Base-by-base conservation (phyloP, 2,329 filamentous ascomycete species). In the Rachicladosporium sp. region DNA sequence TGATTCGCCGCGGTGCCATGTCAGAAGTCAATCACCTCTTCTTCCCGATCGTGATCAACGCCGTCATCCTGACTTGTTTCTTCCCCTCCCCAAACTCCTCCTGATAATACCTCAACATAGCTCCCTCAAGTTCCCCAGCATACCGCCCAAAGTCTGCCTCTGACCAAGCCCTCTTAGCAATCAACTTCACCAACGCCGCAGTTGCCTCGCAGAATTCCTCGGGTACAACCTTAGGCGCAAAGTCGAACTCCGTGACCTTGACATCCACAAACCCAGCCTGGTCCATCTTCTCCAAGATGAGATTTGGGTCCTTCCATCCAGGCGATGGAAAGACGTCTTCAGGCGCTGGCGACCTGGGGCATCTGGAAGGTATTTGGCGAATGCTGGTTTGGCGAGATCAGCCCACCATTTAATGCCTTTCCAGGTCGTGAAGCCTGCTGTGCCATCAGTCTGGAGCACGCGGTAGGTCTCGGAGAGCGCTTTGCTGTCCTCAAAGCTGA, bases 361-460 rank as follows among this genome's bases (percentile, higher is more conserved):
- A 27, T 41, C 45, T n/a, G 45, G 43, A n/a, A 47, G 11, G 36
- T 36, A 43, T 8, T 37, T 9, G 4, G 35, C 33, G 7, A 47
- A 30, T 13, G 45, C 43, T 11, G 45, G 45, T 6, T 38, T 15
- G 29, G 43, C 43, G 31, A 47, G 34, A 9, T 36, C 27, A 9
- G 35, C 12, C 45, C 45, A 47, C 45, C 45, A 47, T 7, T 38
- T 32, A 29, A 47, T 44, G 15, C 34, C 23, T 35, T 56, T 55
- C 60, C 61, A 64, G 15, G 54, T 57, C 2, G 57, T 52, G 42
- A 60, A 52, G 15, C 55, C 60, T 27, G 59, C 45, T 1, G 39
- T 55, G 2, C 62, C 62, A 8, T 54, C 58, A 1, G 58, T 55
- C 11, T 53, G 51, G 27, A 65, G 48, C 31, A 62, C 53, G 10